Base-by-base conservation (phyloP, 345 rosid species). In the Populus tremula region DNA sequence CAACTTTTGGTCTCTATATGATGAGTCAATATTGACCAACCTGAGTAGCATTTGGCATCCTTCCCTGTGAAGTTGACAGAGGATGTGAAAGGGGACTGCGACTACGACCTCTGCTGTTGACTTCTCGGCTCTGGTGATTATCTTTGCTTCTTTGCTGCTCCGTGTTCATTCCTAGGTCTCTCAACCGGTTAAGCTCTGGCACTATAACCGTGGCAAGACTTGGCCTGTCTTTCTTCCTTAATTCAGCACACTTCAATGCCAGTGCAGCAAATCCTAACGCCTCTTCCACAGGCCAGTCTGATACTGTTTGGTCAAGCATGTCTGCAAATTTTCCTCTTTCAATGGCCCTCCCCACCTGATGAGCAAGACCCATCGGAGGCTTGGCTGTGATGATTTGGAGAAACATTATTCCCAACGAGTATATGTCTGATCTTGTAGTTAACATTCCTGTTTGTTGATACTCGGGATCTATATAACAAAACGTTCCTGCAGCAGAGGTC, bases 401-500 rank as follows among this genome's bases (percentile, higher is more conserved):
- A 21, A 92, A 74, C 96, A 91, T 87, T 83, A 92, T 83, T 45
- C 98, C 98, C 50, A 94, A 72, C 9, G 98, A 94, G 85, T 90
- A 92, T 63, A 88, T 78, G 56, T 92, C 98, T 12, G 98, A 94
- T 82, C 88, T 91, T 20, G 94, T 90, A 35, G 96, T 92, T 67
- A 94, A 79, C 90, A 70, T 90, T 2, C 98, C 98, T 3, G 98
- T 85, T 77, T 92, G 96, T 71, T 94, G 98, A 74, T 94, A 94
- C 81, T 92, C 98, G 0, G 98, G 98, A 79, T 94, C 97, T 43
- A 92, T 92, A 80, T 94, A 94, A 86, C 96, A 92, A 71, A 94
- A 90, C 18, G 98, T 92, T 47, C 98, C 98, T 12, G 97, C 97
- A 50, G 98, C 98, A 41, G 94, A 87, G 78, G 97, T 94, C 92